Evolutionary conservation across 2,329 filamentous ascomycete genomes (phyloP).

Genomic region (Fusarium citri): DNA sequence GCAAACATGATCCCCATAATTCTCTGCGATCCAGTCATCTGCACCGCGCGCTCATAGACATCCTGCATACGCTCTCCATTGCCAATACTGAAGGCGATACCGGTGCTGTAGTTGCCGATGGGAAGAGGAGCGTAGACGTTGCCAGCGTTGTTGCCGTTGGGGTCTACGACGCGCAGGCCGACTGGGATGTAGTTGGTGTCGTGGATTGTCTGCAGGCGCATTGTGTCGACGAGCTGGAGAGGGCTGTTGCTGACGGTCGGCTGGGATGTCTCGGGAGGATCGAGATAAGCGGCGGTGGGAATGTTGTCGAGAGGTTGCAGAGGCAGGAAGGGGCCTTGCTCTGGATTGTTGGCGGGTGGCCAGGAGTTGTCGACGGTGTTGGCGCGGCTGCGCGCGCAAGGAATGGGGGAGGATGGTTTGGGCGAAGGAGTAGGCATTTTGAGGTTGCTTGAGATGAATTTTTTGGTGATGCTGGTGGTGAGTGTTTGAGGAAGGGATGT

Average conservation of each 20-base stretch:
- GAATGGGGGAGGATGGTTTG: not conserved
- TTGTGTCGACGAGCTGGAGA: conserved; percentile 13
- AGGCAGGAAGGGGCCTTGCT: not conserved
- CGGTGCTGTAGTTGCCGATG: not conserved
- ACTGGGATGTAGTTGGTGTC: not conserved
- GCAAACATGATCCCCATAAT: conserved; percentile 27
- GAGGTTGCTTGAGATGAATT: not conserved
- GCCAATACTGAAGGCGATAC: conserved; percentile 12
- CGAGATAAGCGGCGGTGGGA: not conserved
- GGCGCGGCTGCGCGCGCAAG: not conserved
- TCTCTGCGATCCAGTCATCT: not conserved
- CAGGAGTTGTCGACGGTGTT: not conserved
- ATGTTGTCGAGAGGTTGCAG: not conserved
- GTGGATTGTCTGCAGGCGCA: conserved; percentile 17
- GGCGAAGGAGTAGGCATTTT: not conserved
- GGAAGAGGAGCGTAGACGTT: conserved; percentile 17
- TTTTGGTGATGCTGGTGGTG: not conserved
- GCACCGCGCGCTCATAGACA: not conserved
- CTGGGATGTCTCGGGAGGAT: not conserved
- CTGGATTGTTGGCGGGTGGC: not conserved
- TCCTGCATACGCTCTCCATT: not conserved
- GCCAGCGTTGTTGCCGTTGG: not conserved
- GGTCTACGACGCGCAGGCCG: conserved; percentile 7
- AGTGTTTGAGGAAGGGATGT: too few species aligned
- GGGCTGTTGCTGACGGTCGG: not conserved